Evolutionary conservation across 2,329 filamentous ascomycete genomes (phyloP).

Genomic region (Raffaelea arxii): DNA sequence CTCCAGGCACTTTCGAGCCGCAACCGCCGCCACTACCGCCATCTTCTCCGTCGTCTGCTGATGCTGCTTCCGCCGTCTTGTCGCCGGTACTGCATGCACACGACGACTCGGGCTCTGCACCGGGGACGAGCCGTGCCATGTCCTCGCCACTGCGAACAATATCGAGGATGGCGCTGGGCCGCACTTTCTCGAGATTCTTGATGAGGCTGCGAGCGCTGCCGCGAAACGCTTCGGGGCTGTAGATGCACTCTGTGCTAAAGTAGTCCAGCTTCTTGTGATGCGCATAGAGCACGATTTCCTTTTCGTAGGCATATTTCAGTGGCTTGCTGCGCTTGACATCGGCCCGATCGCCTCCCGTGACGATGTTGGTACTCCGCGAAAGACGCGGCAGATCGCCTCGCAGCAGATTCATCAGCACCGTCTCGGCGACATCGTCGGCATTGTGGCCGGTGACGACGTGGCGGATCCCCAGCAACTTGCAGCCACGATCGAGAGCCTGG

Average conservation of each 20-base stretch:
- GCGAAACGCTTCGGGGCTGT: slow-evolving; percentile 92
- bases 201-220: slow-evolving; percentile 86
- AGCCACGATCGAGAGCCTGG: slow-evolving; percentile 87
- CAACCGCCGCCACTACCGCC: slow-evolving; percentile 49
- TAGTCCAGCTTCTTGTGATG: slow-evolving; percentile 96
- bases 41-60: neutral
- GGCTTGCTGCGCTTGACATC: slow-evolving; percentile 95
- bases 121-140: slow-evolving; percentile 79
- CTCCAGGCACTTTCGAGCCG: slow-evolving; percentile 57
- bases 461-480: slow-evolving; percentile 74
- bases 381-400: slow-evolving; percentile 82
- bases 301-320: slow-evolving; percentile 96
- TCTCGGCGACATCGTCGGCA: slow-evolving; percentile 94
- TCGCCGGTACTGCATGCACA: slow-evolving; percentile 9
- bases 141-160: slow-evolving; percentile 93
- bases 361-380: slow-evolving; percentile 80
- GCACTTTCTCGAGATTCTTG: slow-evolving; percentile 87
- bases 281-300: slow-evolving; percentile 96
- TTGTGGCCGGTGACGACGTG: slow-evolving; percentile 98
- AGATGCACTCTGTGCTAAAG: slow-evolving; percentile 97
- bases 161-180: slow-evolving; percentile 89
- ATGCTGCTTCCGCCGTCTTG: neutral
- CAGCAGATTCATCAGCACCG: slow-evolving; percentile 93
- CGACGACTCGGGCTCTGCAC: slow-evolving; percentile 27
- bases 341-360: slow-evolving; percentile 67